Percentiles rank a stretch among this genome's conserved stretches.
Conservation (phyloP, 805 yeast genomes). For the Suhomyces faveliae region DNA sequence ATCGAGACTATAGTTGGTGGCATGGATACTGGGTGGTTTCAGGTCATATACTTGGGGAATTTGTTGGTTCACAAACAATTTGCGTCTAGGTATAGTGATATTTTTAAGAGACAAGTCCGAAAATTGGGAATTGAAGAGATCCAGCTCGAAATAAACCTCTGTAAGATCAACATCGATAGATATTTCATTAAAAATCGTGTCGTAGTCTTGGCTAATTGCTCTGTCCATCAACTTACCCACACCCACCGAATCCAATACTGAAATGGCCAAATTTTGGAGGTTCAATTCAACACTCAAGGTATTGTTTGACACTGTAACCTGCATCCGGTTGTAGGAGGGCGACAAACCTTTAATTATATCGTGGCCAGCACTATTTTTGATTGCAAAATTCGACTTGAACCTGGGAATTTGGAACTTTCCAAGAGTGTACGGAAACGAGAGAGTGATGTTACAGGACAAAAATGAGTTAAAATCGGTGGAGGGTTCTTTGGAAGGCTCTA, state of each 20-base stretch:
- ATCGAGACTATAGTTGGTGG: background rate
- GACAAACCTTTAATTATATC: conserved; percentile 12
- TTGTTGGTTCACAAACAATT: background rate
- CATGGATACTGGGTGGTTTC: too few species aligned
- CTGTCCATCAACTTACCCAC: conserved; percentile 17
- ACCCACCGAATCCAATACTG: conserved; percentile 10
- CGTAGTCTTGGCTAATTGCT: background rate
- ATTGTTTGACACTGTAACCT: background rate
- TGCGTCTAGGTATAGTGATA: background rate
- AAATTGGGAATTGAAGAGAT: conserved; percentile 2
- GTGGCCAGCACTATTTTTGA: conserved; percentile 5
- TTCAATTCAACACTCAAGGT: background rate
- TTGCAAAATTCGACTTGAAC: conserved; percentile 8
- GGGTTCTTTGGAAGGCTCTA: background rate
- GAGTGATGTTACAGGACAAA: conserved; percentile 7
- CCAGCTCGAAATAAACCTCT: conserved; percentile 12
- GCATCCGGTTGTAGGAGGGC: conserved; percentile 7
- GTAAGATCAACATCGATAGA: conserved; percentile 12
- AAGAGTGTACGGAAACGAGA: conserved; percentile 2
- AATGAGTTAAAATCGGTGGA: background rate
- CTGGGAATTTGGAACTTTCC: conserved; percentile 7
- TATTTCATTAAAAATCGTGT: background rate
- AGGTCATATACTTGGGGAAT: background rate
- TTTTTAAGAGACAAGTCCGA: conserved; percentile 6
- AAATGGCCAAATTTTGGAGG: conserved; percentile 11